Evolutionary conservation across 192 early-diverging fungal species (phyloP), one percentile per base, ranked within the genome.

Genomic region (Spinellus fusiger): DNA sequence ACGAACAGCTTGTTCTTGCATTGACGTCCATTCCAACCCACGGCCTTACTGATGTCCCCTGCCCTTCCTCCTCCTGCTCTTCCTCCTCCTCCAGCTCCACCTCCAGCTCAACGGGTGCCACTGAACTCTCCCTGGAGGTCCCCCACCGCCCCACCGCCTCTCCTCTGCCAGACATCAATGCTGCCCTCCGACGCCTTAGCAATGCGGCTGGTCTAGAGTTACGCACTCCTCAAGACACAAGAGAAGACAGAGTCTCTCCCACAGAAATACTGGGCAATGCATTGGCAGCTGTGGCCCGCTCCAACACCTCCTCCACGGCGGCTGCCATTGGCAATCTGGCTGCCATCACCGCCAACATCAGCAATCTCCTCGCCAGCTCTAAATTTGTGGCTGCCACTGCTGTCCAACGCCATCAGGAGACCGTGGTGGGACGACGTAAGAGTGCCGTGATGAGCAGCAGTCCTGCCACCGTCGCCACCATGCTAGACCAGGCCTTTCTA

Each of bases 211-310:
- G 8, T 15, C 53, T n/a, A n/a, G n/a, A n/a, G n/a, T n/a, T n/a
- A 8, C 8, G 31, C 59, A n/a, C 25, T 22, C 10, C 47, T 61
- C n/a, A 53, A 28, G 5, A 35, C 37, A 10, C 60, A 53, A 37
- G 35, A 40, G 35, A 15, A n/a, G 32, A 22, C 18, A n/a, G 35
- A 5, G 53, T 28, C 0, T 49, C 44, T 0, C 53, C 62, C 0
- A 44, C 53, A 1, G 62, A 60, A 8, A 67, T 67, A 27, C 32
- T 67, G 3, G 65, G 65, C 5, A 67, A 61, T 53, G 65, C 65
- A 8, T 34, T 67, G 18, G 65, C 65, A 4, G 65, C 58, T 0
- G 65, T 67, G 0, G 65, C 65, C 3, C 18, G 49, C 22, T 25
- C 49, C 49, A 22, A 37, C 48, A 27, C 18, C 33, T 28, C 25